Evolutionary conservation across 768 basidiomycete genomes (phyloP).

Genomic region (Omphalotus guepiniiformis): DNA sequence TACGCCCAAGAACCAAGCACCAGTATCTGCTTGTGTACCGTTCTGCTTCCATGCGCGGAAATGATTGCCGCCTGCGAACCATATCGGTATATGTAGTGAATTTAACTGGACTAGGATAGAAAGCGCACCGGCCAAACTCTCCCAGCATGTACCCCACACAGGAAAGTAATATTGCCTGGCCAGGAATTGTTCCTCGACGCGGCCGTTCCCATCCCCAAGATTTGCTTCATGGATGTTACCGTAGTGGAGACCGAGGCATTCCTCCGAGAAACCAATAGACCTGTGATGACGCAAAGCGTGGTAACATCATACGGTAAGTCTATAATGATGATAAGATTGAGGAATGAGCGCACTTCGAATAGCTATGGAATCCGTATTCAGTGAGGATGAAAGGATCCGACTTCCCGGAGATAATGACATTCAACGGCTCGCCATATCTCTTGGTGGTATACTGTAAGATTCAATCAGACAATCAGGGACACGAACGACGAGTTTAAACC

Average conservation of each 20-base stretch:
- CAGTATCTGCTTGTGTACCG: slow-evolving; percentile 62
- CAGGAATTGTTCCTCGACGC: slow-evolving; percentile 63
- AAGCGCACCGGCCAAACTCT: slow-evolving; percentile 60
- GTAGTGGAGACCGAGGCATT: slow-evolving; percentile 77
- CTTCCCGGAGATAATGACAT: slow-evolving; percentile 72
- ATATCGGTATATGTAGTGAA: neutral
- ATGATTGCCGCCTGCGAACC: slow-evolving; percentile 71
- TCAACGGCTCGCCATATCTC: slow-evolving; percentile 74
- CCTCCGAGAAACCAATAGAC: slow-evolving; percentile 78
- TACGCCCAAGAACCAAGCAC: slow-evolving; percentile 84
- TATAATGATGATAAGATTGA: neutral
- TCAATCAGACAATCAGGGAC: neutral
- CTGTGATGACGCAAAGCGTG: slow-evolving; percentile 26
- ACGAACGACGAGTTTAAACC: neutral
- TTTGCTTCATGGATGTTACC: slow-evolving; percentile 76
- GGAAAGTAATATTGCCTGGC: slow-evolving; percentile 76
- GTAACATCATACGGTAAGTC: neutral
- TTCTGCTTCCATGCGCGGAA: slow-evolving; percentile 90
- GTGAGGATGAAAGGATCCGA: slow-evolving; percentile 82
- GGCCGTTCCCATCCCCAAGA: slow-evolving; percentile 78
- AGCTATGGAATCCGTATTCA: slow-evolving; percentile 62
- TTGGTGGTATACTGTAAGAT: no score
- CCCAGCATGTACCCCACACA: slow-evolving; percentile 84
- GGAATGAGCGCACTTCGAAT: slow-evolving; percentile 50
- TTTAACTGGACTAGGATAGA: neutral